Conservation (phyloP, 208 protist genomes). For the Crithidia thermophila region DNA sequence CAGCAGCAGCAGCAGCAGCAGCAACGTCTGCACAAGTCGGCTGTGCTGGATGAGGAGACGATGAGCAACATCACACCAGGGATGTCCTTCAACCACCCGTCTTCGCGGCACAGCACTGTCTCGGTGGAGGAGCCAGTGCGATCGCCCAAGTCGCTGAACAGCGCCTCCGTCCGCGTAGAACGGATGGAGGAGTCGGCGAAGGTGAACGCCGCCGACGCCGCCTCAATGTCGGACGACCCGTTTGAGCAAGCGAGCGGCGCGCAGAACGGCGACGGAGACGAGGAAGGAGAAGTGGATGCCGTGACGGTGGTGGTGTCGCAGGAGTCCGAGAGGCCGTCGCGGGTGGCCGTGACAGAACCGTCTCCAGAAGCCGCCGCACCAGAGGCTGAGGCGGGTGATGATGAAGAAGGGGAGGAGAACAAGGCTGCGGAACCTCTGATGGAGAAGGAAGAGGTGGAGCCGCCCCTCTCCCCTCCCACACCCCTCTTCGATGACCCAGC, state of each 20-base stretch:
- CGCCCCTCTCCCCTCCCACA: no score
- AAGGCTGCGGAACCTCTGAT: neutral
- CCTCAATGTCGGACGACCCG: neutral
- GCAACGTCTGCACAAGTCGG: no score
- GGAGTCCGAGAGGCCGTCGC: no score
- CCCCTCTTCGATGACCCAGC: no score
- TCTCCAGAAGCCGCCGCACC: no score
- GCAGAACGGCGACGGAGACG: neutral
- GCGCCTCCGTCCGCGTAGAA: neutral
- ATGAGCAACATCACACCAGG: neutral
- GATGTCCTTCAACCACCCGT: constrained; percentile 3
- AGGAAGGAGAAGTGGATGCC: no score
- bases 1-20: no score
- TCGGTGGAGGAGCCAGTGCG: neutral
- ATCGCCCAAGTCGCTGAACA: neutral
- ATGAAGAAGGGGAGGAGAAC: neutral
- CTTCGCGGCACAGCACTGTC: constrained; percentile 2
- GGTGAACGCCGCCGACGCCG: neutral
- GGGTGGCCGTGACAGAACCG: no score
- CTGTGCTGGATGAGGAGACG: neutral
- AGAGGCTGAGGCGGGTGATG: no score
- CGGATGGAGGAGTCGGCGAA: neutral
- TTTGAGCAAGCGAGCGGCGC: no score
- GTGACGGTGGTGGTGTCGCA: no score
- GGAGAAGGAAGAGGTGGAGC: neutral